Base-by-base conservation (phyloP, 495 filamentous ascomycete species). In the Hypomontagnella monticulosa region DNA sequence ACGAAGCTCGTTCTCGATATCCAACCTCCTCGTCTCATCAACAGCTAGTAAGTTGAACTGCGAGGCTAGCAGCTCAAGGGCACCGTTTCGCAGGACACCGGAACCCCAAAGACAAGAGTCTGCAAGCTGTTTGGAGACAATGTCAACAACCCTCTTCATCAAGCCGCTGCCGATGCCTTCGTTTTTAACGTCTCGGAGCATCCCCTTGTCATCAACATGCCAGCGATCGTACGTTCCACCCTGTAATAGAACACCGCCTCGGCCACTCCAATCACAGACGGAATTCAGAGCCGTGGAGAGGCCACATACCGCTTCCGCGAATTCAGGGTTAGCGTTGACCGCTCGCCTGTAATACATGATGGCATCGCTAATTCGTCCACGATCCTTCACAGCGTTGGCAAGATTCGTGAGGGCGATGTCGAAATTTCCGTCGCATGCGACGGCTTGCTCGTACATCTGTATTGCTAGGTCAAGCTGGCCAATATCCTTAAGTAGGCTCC, bases 341-440 rank as follows among this genome's bases (percentile, higher is more conserved):
- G 95, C 95, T 60, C 93, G 87, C 65, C 85, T 89, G 79, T 99
- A 99, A 74, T 96, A 98, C 14, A 77, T 77, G 49, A 99, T 97
- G 4, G 95, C 96, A 65, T 99, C 95, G 56, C 86, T 91, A 61
- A 97, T 91, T 42, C 89, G 85, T 9, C 96, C 96, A 72, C 96
- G 91, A 74, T 99, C 95, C 77, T 98, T 99, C 46, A 99, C 95
- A 0, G 95, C 95, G 77, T 99, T 99, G 23, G 95, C 95, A 51
- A 99, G 81, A 72, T 99, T 99, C 32, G 95, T 96, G 46, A 99
- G 81, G 3, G 96, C 95, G 68, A 99, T 98, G 67, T 99, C 95
- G 70, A 99, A 99, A 32, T 88, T 91, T 11, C 85, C 85, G 73
- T 99, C 95, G 73, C 93, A 98, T 1, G 85, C 82, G 36, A 99